Evolutionary conservation across 345 rosid species (phyloP).

Genomic region (Populus deltoides): DNA sequence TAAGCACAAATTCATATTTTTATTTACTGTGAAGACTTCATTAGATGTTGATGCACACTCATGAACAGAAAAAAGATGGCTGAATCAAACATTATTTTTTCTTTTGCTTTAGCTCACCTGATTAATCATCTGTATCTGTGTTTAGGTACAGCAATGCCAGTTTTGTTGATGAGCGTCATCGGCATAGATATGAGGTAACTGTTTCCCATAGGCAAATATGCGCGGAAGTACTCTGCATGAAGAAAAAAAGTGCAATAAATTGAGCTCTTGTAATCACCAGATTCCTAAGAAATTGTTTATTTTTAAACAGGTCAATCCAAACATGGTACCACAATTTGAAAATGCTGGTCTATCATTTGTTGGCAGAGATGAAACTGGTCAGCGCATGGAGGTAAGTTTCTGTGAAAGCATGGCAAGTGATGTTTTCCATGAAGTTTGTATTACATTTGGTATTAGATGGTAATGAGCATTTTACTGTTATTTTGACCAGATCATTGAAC

Average conservation of each 20-base stretch:
- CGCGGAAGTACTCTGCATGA: background rate
- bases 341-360: conserved; percentile 84
- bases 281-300: conserved; percentile 1
- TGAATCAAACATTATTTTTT: background rate
- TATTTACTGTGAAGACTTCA: background rate
- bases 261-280: background rate
- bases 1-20: background rate
- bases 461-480: background rate
- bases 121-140: background rate
- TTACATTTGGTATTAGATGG: background rate
- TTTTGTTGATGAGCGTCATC: conserved; percentile 77
- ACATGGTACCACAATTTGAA: conserved; percentile 60
- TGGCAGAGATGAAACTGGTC: conserved; percentile 88
- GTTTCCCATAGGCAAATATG: background rate
- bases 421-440: background rate
- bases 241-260: background rate
- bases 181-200: conserved; percentile 93
- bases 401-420: background rate
- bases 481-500: conserved; percentile 50
- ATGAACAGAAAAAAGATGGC: background rate
- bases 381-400: conserved; percentile 71
- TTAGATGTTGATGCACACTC: background rate
- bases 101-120: background rate
- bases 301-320: conserved; percentile 75
- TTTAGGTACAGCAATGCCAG: conserved; percentile 62